Conservation (phyloP, 176 grass and related monocot species). For the Avena insularis region DNA sequence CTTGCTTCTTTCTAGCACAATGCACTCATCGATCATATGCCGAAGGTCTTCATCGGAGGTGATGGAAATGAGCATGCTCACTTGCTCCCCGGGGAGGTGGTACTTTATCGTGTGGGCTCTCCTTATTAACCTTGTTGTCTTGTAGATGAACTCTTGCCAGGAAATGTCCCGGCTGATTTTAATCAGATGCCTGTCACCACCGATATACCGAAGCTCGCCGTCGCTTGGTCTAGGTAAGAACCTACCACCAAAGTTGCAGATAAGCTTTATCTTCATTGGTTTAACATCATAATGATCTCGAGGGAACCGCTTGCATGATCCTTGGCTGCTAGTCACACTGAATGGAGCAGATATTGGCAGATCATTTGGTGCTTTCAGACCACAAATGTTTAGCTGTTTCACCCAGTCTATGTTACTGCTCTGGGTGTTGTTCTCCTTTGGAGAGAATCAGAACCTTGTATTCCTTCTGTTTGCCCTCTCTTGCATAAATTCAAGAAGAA, state of each 20-base stretch:
- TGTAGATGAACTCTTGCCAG: constrained; percentile 67
- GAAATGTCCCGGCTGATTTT: constrained; percentile 61
- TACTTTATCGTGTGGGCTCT: constrained; percentile 70
- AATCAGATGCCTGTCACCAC: constrained; percentile 74
- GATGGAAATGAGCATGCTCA: constrained; percentile 84
- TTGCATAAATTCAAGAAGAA: constrained; percentile 59
- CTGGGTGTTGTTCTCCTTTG: constrained; percentile 20
- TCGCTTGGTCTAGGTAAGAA: constrained; percentile 86
- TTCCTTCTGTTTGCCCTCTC: constrained; percentile 32
- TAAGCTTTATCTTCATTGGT: constrained; percentile 64
- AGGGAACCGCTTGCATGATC: constrained; percentile 36
- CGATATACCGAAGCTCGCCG: constrained; percentile 71
- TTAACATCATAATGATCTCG: constrained; percentile 29
- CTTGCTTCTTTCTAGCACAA: constrained; percentile 43
- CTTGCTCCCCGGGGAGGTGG: constrained; percentile 77
- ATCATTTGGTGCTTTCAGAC: constrained; percentile 28
- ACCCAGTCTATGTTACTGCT: constrained; percentile 45
- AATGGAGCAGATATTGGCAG: constrained; percentile 38
- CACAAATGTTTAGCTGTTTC: constrained; percentile 16
- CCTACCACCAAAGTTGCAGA: constrained; percentile 77
- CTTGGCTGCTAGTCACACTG: constrained; percentile 32
- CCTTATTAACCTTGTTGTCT: constrained; percentile 51
- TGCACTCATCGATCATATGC: constrained; percentile 88
- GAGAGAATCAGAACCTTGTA: neutral
- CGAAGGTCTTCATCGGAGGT: constrained; percentile 75